These are phyloP conservation scores for Lenwebbia sp. DNA, from an alignment of 345 rosid genomes.

Conservation along the genomic window DNA sequence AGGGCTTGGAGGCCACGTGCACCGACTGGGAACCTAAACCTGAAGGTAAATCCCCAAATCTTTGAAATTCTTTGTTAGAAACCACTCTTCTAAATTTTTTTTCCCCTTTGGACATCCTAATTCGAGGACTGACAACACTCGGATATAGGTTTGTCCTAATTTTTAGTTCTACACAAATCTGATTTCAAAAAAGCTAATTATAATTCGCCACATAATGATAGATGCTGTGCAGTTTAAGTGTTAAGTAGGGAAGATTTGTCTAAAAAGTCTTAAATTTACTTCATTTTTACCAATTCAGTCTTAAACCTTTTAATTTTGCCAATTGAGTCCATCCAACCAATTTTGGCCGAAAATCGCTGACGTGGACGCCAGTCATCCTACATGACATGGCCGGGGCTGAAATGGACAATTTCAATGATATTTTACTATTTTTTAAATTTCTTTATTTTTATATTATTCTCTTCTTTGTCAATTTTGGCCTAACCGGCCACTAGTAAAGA, in stretches of 20 bases:
- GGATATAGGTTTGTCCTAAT: not conserved
- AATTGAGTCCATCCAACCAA: too few relatives aligned
- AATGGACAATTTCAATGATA: too few relatives aligned
- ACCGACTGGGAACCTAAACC: not conserved
- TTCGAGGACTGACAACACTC: not conserved
- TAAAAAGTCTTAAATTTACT: too few relatives aligned
- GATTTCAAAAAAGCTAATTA: not conserved
- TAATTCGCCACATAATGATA: not conserved
- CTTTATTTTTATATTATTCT: too few relatives aligned
- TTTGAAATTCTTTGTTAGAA: not conserved
- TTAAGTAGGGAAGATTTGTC: not conserved
- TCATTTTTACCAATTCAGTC: too few relatives aligned
- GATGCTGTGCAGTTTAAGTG: not conserved
- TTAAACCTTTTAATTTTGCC: not conserved
- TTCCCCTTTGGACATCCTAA: not conserved
- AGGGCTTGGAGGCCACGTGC: not conserved
- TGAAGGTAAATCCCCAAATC: not conserved
- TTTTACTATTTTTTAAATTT: too few relatives aligned
- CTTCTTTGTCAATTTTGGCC: not conserved
- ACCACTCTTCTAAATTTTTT: not conserved
- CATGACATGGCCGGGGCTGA: not conserved
- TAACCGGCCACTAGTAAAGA: too few relatives aligned
- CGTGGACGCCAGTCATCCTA: rapidly evolving
- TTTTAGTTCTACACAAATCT: not conserved
- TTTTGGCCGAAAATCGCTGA: too few relatives aligned